phyloP scores from a whole-genome alignment of 78 protist genomes.

The Emiliania huxleyi region DNA sequence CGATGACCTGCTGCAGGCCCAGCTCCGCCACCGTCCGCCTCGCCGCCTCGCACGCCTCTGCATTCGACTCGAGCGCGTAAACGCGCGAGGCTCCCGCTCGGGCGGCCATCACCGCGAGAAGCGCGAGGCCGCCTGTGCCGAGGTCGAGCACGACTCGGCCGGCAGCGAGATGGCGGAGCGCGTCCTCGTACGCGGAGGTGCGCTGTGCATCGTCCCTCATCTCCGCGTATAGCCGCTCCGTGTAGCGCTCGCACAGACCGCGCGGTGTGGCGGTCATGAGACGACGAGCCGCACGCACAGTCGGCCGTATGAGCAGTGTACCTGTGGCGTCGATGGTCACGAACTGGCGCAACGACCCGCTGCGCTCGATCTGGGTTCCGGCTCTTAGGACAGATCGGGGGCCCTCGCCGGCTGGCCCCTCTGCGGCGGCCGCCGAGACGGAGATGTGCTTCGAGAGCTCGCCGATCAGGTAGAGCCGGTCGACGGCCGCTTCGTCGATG shows the following conservation, averaged over 20 bases:
- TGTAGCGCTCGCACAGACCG: conserved; percentile 17
- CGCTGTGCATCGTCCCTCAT: conserved; percentile 21
- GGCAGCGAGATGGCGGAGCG: neutral
- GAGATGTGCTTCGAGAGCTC: conserved; percentile 43
- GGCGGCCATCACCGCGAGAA: conserved; percentile 32
- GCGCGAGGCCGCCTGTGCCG: conserved; percentile 34
- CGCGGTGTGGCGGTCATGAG: too few relatives aligned
- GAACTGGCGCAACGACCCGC: too few relatives aligned
- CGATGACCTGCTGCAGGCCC: neutral
- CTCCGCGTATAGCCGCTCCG: neutral
- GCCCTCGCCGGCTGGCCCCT: neutral
- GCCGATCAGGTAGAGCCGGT: conserved; percentile 37
- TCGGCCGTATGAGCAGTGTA: too few relatives aligned
- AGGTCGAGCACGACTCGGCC: conserved; percentile 15
- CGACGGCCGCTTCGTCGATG: conserved; percentile 36
- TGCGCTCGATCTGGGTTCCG: too few relatives aligned
- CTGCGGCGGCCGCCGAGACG: neutral
- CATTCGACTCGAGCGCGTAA: conserved; percentile 33
- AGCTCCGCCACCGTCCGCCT: neutral
- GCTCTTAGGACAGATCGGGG: too few relatives aligned
- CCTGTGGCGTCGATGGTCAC: too few relatives aligned
- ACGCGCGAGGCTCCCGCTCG: conserved; percentile 15
- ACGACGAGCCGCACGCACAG: too few relatives aligned
- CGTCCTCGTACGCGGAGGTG: conserved; percentile 16
- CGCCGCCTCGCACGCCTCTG: neutral